Evolutionary conservation across 2,329 filamentous ascomycete species (phyloP).

Genomic region (Pestalotiopsis fici): DNA sequence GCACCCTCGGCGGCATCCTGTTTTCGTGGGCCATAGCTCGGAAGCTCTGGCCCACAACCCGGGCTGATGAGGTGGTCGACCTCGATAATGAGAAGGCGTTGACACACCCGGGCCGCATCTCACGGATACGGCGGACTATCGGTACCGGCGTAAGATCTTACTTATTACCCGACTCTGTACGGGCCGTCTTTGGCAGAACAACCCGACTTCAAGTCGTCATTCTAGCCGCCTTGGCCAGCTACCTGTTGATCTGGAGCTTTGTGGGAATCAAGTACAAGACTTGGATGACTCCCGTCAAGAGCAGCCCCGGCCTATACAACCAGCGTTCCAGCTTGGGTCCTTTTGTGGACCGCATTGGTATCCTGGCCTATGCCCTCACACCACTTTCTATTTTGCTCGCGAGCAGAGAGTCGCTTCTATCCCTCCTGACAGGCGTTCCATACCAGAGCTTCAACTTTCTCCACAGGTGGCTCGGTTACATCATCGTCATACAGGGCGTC

Average conservation of each 20-base stretch:
- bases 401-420: constrained; percentile 71
- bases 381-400: constrained; percentile 68
- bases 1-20: constrained; percentile 43
- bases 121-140: constrained; percentile 36
- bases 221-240: constrained; percentile 57
- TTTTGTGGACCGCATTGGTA: constrained; percentile 69
- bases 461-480: constrained; percentile 74
- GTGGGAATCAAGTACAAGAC: constrained; percentile 67
- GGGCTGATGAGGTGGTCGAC: constrained; percentile 22
- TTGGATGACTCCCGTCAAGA: constrained; percentile 71
- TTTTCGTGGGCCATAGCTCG: constrained; percentile 41
- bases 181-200: constrained; percentile 64
- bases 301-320: constrained; percentile 55
- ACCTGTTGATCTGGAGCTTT: constrained; percentile 70
- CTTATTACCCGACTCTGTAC: constrained; percentile 62
- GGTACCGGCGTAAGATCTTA: constrained; percentile 45
- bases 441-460: constrained; percentile 80
- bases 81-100: constrained; percentile 17
- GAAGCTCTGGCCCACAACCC: constrained; percentile 22
- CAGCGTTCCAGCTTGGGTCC: constrained; percentile 67
- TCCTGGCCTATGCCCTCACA: constrained; percentile 73
- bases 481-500: constrained; percentile 68
- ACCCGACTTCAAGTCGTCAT: constrained; percentile 69
- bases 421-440: constrained; percentile 69
- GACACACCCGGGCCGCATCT: constrained; percentile 13